phyloP scores from a whole-genome alignment of 192 early-diverging fungal genomes.

The Rhizophagus sp. region DNA sequence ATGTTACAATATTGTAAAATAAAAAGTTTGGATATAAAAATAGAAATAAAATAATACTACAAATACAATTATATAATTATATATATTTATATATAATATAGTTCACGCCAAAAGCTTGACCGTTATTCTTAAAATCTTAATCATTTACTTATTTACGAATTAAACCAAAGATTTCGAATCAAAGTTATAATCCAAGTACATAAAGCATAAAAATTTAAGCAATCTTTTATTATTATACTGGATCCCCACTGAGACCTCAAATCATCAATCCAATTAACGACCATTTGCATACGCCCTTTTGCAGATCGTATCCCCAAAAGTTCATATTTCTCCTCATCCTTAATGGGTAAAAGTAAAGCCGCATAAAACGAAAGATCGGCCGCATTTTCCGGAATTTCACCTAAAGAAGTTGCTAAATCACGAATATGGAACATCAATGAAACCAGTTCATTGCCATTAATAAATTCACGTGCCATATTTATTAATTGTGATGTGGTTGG shows the following conservation, averaged over 20 bases:
- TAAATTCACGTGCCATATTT: neutral
- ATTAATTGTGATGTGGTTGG: neutral
- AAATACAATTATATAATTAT: too few species aligned
- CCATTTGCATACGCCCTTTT: neutral
- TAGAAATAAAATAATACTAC: too few species aligned
- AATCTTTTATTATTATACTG: too few species aligned
- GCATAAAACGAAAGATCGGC: neutral
- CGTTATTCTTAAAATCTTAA: too few species aligned
- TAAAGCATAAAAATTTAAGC: too few species aligned
- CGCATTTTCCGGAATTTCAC: neutral
- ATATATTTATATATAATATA: too few species aligned
- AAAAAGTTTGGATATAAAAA: too few species aligned
- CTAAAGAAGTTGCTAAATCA: neutral
- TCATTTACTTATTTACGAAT: too few species aligned
- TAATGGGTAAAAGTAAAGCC: neutral
- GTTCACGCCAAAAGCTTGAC: too few species aligned
- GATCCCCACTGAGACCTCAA: neutral
- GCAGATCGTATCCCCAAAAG: neutral
- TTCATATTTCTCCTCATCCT: neutral
- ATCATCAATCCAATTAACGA: neutral
- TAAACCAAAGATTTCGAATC: too few species aligned
- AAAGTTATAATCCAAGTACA: too few species aligned
- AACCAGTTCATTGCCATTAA: neutral
- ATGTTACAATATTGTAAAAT: too few species aligned
- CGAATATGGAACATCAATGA: neutral